Base-by-base conservation (phyloP, 768 basidiomycete genomes). In the Mycena vitilis region DNA sequence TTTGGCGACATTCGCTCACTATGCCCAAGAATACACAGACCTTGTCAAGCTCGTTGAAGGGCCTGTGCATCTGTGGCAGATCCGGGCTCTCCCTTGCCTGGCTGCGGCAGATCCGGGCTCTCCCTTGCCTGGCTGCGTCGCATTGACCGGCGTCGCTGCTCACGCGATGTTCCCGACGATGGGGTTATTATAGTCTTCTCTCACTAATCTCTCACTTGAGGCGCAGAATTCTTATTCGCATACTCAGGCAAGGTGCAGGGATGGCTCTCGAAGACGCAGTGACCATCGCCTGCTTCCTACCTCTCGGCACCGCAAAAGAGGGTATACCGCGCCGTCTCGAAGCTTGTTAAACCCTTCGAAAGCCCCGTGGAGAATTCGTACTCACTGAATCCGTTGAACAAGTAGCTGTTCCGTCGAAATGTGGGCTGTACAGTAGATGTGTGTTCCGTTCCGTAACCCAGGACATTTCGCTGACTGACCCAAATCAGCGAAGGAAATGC, bases 241-340 rank as follows among this genome's bases (percentile, higher is more conserved):
- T 30, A 30, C 2, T 30, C 30, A 30, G 62, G 6, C 54, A 64
- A 13, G 63, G 63, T 45, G 63, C 63, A 0, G 63, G 12, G 34
- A 57, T 64, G 54, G 6, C 63, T 2, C 20, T 64, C 45, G 63
- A 64, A 25, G 63, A 64, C 23, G 63, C 53, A 20, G 54, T 40
- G n/a, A 49, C 54, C 7, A 15, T 64, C 38, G 63, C 48, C 22
- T 64, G 63, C 54, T n/a, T 64, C 44, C 36, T 64, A 6, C 63
- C 63, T 2, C 45, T 37, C n/a, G 63, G 54, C 7, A 64, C 54
- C 1, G 23, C 23, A 12, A 25, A 4, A 30, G 63, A 56, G 25
- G 16, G 57, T n/a, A n/a, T 64, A 0, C 63, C 63, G 13, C 5
- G 44, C 40, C 63, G 54, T 18, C 55, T 64, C 0, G 45, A 64